Evolutionary conservation across 83 land plant genomes (phyloP).

Genomic region (Isoetes engelmannii): DNA sequence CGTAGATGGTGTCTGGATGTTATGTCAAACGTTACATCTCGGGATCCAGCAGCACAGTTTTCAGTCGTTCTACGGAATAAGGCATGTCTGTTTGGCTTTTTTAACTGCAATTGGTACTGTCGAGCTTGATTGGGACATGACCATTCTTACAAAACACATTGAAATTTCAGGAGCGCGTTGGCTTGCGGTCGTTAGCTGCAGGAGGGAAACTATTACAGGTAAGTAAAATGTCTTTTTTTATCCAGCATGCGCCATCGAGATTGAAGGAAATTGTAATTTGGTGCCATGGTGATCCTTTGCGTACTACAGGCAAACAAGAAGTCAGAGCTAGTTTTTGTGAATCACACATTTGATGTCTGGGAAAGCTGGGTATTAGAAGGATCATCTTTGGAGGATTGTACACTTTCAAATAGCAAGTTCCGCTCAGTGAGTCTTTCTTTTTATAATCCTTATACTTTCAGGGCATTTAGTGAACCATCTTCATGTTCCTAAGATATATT

Average conservation of each 20-base stretch:
- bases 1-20: constrained; percentile 92
- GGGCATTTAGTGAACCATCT: no score
- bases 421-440: constrained; percentile 47
- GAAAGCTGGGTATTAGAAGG: constrained; percentile 97
- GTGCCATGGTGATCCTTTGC: not conserved
- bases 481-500: no score
- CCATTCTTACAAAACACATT: not conserved
- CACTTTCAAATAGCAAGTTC: constrained; percentile 75
- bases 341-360: constrained; percentile 93
- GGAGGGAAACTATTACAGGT: constrained; percentile 98
- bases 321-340: constrained; percentile 89
- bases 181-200: constrained; percentile 89
- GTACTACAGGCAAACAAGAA: constrained; percentile 75
- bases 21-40: constrained; percentile 70
- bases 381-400: constrained; percentile 59
- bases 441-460: no score
- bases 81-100: constrained; percentile 22
- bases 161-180: constrained; percentile 69
- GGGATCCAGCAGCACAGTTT: constrained; percentile 99
- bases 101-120: not conserved
- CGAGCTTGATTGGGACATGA: not conserved
- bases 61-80: constrained; percentile 67
- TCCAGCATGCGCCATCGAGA: no score
- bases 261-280: not conserved
- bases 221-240: not conserved